Conservation (phyloP, 139 green algal species). For the Marvania coccoides region DNA sequence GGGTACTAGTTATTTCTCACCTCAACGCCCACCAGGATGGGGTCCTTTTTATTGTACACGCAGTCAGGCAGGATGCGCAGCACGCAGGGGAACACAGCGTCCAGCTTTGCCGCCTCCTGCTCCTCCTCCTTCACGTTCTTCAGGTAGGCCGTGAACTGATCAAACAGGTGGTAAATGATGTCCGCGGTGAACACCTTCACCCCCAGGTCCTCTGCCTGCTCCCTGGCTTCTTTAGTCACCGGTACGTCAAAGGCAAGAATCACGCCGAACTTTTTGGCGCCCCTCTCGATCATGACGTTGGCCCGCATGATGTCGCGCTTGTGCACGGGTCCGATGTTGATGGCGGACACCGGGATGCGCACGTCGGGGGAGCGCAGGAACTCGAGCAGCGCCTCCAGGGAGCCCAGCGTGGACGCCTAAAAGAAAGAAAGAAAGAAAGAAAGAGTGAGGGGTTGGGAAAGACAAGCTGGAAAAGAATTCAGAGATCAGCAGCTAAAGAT, state of each 20-base stretch:
- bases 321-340: slow-evolving; percentile 95
- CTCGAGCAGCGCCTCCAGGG: slow-evolving; percentile 92
- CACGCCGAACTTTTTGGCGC: slow-evolving; percentile 79
- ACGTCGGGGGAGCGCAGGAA: slow-evolving; percentile 83
- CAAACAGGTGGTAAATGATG: slow-evolving; percentile 99
- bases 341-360: slow-evolving; percentile 80
- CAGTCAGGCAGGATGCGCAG: slow-evolving; percentile 85
- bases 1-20: no score
- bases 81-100: slow-evolving; percentile 90
- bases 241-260: slow-evolving; percentile 97
- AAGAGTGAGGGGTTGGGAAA: background rate
- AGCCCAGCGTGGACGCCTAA: slow-evolving; percentile 95
- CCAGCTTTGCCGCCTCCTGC: slow-evolving; percentile 69
- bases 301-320: slow-evolving; percentile 91
- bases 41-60: slow-evolving; percentile 98
- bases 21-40: slow-evolving; percentile 94
- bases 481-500: no score
- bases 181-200: slow-evolving; percentile 95
- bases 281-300: slow-evolving; percentile 91
- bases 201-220: slow-evolving; percentile 73
- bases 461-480: no score
- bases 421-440: slow-evolving; percentile 8
- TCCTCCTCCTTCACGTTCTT: slow-evolving; percentile 66
- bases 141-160: slow-evolving; percentile 89
- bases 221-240: slow-evolving; percentile 68